Evolutionary conservation across 768 basidiomycete genomes (phyloP).

Genomic region (Termitomyces sp.): DNA sequence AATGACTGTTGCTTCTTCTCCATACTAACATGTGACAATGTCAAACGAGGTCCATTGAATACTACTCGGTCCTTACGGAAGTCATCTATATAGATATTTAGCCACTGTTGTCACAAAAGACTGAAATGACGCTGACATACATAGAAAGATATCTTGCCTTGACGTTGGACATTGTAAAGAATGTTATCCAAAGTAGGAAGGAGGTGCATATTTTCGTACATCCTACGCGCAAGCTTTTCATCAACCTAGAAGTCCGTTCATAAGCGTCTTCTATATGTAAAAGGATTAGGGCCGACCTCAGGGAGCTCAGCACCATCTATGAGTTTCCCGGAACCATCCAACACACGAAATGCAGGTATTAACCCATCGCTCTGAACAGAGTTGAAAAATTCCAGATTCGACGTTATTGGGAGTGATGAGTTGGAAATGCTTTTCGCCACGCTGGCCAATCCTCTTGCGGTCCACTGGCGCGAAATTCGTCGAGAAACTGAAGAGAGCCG

Average conservation of each 20-base stretch:
- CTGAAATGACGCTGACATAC: slow-evolving; percentile 52
- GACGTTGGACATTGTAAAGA: slow-evolving; percentile 87
- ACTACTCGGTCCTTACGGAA: slow-evolving; percentile 31
- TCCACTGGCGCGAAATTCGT: slow-evolving; percentile 13
- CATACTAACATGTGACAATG: slow-evolving; percentile 43
- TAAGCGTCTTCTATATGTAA: background rate
- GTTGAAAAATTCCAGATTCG: slow-evolving; percentile 76
- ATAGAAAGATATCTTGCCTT: slow-evolving; percentile 90
- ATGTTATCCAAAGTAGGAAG: slow-evolving; percentile 83
- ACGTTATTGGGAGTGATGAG: slow-evolving; percentile 55
- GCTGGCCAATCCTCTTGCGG: slow-evolving; percentile 13
- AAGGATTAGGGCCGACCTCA: slow-evolving; percentile 38
- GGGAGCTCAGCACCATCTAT: slow-evolving; percentile 72
- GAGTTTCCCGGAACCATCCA: slow-evolving; percentile 74
- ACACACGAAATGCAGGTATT: slow-evolving; percentile 82
- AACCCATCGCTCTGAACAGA: slow-evolving; percentile 55
- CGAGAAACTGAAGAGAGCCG: slow-evolving; percentile 17
- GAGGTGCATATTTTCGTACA: slow-evolving; percentile 79
- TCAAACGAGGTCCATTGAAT: slow-evolving; percentile 3
- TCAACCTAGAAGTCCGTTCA: slow-evolving; percentile 44
- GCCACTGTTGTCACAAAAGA: background rate
- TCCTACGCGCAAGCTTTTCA: slow-evolving; percentile 54
- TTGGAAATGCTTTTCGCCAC: slow-evolving; percentile 29
- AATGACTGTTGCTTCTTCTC: slow-evolving; percentile 87
- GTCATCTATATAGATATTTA: slow-evolving; percentile 57